Conservation (phyloP, 768 basidiomycete genomes). For the Suillus cothurnatus region DNA sequence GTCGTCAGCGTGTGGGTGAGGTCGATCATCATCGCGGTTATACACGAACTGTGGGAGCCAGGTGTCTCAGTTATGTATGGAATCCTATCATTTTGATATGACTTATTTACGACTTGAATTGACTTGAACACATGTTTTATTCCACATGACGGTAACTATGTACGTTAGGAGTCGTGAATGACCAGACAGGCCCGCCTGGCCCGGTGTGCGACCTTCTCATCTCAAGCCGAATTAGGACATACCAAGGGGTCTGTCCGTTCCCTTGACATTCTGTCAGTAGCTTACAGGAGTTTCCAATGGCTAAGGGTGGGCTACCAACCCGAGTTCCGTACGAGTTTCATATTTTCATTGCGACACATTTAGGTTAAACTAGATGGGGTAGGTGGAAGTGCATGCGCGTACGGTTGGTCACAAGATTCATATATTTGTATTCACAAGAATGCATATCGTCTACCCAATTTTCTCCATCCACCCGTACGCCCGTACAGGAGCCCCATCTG, state of each 20-base stretch:
- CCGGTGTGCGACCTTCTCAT: background rate
- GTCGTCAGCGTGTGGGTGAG: constrained; percentile 25
- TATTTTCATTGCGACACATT: background rate
- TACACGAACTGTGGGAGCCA: background rate
- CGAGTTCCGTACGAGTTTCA: background rate
- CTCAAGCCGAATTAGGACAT: background rate
- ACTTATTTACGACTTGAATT: background rate
- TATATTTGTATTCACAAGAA: background rate
- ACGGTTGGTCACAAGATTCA: background rate
- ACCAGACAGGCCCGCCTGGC: background rate
- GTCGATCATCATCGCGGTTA: constrained; percentile 21
- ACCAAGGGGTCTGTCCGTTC: too few species aligned
- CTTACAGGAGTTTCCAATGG: background rate
- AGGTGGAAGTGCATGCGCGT: background rate
- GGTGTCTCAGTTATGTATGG: background rate
- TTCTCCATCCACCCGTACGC: constrained; percentile 56
- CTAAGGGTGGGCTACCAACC: background rate
- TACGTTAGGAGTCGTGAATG: background rate
- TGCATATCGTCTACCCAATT: background rate
- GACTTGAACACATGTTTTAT: background rate
- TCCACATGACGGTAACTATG: background rate
- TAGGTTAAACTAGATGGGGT: background rate
- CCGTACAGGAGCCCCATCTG: constrained; percentile 73
- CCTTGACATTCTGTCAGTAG: too few species aligned
- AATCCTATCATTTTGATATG: background rate